Conservation (phyloP, 306 rosid species). For the Mucuna pruriens region DNA sequence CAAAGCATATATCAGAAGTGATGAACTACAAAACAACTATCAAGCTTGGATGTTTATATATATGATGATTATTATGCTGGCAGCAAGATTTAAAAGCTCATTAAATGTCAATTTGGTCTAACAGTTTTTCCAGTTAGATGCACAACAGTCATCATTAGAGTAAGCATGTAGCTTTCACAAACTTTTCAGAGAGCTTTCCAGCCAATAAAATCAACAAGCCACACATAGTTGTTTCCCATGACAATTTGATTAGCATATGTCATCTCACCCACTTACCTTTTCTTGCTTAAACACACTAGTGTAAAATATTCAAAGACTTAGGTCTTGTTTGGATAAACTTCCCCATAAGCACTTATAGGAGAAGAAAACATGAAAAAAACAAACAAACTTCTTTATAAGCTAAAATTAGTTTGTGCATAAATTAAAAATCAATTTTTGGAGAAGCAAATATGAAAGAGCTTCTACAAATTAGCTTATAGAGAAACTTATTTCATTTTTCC, state of each 20-base stretch:
- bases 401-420: no score
- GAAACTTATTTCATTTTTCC: no score
- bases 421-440: no score
- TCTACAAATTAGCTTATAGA: no score
- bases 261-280: neutral
- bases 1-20: neutral
- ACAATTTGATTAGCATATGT: constrained; percentile 8
- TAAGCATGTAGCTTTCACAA: neutral
- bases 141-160: neutral
- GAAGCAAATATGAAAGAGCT: no score
- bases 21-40: constrained; percentile 16
- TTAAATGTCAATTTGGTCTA: constrained; percentile 18
- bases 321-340: no score
- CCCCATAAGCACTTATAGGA: no score
- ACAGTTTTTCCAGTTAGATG: neutral
- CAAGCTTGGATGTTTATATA: neutral
- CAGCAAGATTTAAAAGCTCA: neutral
- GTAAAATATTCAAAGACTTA: neutral
- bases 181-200: constrained; percentile 7
- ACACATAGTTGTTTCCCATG: neutral
- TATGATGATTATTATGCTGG: neutral
- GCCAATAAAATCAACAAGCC: neutral
- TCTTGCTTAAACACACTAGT: neutral
- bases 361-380: no score
- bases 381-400: no score